Evolutionary conservation across 2,329 filamentous ascomycete genomes (phyloP).

Genomic region (Stachybotrys echinatus): DNA sequence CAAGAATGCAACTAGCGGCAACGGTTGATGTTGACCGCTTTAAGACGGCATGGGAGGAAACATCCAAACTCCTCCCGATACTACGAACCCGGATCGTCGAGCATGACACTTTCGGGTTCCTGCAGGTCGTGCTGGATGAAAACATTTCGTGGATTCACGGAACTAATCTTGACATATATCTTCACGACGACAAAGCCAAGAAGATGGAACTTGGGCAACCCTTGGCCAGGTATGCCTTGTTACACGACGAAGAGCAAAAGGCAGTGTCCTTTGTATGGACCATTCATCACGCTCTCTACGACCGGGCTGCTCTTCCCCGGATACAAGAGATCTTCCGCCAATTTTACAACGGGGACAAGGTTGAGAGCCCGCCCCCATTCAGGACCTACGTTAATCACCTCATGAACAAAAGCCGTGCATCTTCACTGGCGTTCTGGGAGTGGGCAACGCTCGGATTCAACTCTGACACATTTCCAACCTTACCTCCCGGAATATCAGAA

Average conservation of each 20-base stretch:
- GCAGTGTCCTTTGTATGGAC: conserved; percentile 14
- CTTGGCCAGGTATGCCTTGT: no score
- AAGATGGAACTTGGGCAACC: no score
- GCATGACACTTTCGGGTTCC: conserved; percentile 6
- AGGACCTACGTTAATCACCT: no score
- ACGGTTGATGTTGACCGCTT: conserved; percentile 6
- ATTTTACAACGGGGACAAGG: conserved; percentile 12
- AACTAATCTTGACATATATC: no score
- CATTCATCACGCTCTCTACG: conserved; percentile 19
- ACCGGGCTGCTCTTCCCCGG: no score
- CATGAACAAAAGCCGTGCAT: no score
- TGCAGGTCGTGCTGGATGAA: conserved; percentile 13
- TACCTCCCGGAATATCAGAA: no score
- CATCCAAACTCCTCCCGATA: conserved; percentile 5
- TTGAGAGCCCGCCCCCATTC: no score
- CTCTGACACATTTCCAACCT: no score
- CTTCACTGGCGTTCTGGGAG: no score
- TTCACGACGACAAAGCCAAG: conserved; percentile 7
- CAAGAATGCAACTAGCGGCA: conserved; percentile 8
- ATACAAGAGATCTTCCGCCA: conserved; percentile 15
- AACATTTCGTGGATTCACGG: conserved; percentile 6
- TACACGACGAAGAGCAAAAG: conserved; percentile 4
- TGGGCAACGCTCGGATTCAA: no score
- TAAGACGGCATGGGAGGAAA: conserved; percentile 8
- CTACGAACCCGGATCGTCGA: conserved; percentile 15